Percentiles rank a stretch among this genome's conserved stretches.
Evolutionary conservation across 768 basidiomycete genomes (phyloP).

Genomic region (Gelatoporia subvermispora): DNA sequence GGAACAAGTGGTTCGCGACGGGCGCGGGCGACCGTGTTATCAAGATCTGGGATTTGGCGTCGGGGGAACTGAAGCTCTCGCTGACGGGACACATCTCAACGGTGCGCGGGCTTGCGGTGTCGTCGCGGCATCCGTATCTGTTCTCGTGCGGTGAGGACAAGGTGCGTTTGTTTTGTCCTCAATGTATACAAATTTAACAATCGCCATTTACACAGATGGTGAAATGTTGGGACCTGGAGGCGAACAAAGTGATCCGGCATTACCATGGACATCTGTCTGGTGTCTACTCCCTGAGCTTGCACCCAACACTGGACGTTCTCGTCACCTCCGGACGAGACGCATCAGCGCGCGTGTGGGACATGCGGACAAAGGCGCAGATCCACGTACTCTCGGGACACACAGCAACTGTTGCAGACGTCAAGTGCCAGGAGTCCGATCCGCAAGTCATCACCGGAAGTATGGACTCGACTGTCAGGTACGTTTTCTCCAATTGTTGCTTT

Average conservation of each 20-base stretch:
- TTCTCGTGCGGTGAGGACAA: conserved; percentile 99
- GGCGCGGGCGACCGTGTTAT: conserved; percentile 98
- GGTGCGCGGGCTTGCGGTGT: conserved; percentile 91
- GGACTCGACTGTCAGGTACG: conserved; percentile 92
- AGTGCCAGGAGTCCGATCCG: conserved; percentile 95
- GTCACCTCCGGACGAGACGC: conserved; percentile 96
- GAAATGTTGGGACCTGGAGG: conserved; percentile 98
- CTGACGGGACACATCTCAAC: conserved; percentile 97
- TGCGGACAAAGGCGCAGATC: conserved; percentile 96
- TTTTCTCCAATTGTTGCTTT: not conserved
- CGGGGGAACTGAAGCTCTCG: conserved; percentile 94
- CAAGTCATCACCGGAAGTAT: conserved; percentile 98
- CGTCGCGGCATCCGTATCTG: conserved; percentile 89
- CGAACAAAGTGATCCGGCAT: conserved; percentile 97
- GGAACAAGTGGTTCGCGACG: conserved; percentile 97
- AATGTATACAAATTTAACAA: not conserved
- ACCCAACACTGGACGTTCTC: conserved; percentile 93
- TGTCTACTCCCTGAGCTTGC: conserved; percentile 89
- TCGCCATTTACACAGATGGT: conserved; percentile 70
- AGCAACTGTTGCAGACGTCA: conserved; percentile 91
- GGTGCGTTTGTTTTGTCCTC: conserved; percentile 42
- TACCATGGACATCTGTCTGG: conserved; percentile 98
- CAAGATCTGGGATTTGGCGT: conserved; percentile 98
- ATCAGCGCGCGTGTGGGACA: conserved; percentile 97
- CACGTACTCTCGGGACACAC: conserved; percentile 93